These are phyloP conservation scores for Tylopilus felleus DNA, from an alignment of 768 basidiomycete species.

Conservation along the genomic window DNA sequence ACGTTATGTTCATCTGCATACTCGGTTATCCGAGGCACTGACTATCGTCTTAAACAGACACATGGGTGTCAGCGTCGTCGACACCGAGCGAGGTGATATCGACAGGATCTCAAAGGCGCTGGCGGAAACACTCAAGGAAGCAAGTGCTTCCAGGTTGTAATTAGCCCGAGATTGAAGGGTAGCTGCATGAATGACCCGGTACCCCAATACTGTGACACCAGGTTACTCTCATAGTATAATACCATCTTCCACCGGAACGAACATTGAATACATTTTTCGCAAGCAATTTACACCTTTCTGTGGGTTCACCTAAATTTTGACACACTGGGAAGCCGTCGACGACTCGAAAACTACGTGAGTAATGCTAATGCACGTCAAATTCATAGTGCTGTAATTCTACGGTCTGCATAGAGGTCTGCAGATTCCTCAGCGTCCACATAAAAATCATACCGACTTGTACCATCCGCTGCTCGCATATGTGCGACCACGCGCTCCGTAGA, in stretches of 20 bases:
- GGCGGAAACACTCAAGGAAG: slow-evolving; percentile 50
- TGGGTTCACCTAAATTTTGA: neutral
- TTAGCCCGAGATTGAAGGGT: neutral
- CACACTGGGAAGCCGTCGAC: neutral
- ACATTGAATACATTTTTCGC: no score
- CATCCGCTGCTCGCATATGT: no score
- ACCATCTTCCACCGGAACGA: neutral
- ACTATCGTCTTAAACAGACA: slow-evolving; percentile 45
- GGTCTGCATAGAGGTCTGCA: no score
- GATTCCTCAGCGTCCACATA: no score
- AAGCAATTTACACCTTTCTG: no score
- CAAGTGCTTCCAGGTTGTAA: slow-evolving; percentile 11
- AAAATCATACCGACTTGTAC: no score
- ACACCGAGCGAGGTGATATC: slow-evolving; percentile 67
- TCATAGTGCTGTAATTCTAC: no score
- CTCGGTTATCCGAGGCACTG: neutral
- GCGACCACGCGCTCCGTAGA: no score
- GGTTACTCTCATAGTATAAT: neutral
- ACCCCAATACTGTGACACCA: neutral
- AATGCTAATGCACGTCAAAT: no score
- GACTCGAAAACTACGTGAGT: no score
- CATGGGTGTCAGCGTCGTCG: slow-evolving; percentile 86
- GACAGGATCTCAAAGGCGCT: slow-evolving; percentile 67
- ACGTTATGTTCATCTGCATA: slow-evolving; percentile 21
- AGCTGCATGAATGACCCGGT: neutral